Percentiles rank a stretch among this genome's conserved stretches.
Conservation (phyloP, 768 basidiomycete genomes). For the Mycena venus region DNA sequence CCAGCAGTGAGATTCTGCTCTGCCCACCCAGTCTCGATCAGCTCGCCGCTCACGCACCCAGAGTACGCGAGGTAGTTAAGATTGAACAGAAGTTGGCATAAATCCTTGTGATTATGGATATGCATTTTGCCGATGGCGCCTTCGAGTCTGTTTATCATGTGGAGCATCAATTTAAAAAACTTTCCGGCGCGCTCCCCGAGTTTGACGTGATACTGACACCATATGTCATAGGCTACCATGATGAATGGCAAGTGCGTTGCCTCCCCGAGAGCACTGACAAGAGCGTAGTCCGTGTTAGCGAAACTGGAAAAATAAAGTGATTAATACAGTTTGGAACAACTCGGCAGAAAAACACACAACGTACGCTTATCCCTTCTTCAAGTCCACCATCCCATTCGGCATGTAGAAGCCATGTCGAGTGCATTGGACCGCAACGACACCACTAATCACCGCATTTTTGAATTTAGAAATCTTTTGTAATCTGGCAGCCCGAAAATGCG, state of each 20-base stretch:
- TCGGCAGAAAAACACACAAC: too few relatives aligned
- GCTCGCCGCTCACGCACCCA: conserved; percentile 43
- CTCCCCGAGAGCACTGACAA: not conserved
- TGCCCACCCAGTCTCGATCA: conserved; percentile 41
- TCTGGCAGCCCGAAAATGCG: conserved; percentile 40
- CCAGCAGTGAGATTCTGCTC: too few relatives aligned
- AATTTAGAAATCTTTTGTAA: conserved; percentile 45
- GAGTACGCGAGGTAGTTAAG: conserved; percentile 41
- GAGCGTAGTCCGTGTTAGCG: conserved; percentile 6
- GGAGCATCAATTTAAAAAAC: not conserved
- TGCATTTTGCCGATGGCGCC: conserved; percentile 47
- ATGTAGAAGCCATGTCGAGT: conserved; percentile 45
- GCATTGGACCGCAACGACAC: conserved; percentile 45
- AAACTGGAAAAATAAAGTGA: not conserved
- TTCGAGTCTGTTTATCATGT: conserved; percentile 28
- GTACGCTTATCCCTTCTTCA: conserved; percentile 14
- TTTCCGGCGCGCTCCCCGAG: not conserved
- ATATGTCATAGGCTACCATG: conserved; percentile 45
- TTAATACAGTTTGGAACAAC: too few relatives aligned
- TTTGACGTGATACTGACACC: conserved; percentile 42
- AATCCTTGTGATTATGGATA: conserved; percentile 40
- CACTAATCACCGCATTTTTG: conserved; percentile 41
- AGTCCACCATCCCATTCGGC: conserved; percentile 24
- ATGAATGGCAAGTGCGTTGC: conserved; percentile 26
- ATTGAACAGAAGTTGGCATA: conserved; percentile 38